Evolutionary conservation across 352 stramenopile genomes (phyloP).

Genomic region (Phytophthora hybrid): DNA sequence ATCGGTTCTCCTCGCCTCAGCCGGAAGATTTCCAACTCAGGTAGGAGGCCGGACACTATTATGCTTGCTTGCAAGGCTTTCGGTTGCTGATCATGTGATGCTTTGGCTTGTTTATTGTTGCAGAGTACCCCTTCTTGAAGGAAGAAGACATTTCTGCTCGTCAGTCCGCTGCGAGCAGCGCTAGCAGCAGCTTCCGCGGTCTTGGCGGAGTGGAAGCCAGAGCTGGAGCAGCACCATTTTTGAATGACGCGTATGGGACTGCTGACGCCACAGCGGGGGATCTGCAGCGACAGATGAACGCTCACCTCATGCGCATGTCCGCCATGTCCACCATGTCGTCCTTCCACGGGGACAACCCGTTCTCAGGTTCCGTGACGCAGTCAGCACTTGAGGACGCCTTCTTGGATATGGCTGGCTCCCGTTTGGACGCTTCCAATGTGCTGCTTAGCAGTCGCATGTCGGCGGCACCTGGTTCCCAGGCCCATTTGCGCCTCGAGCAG

Average conservation of each 20-base stretch:
- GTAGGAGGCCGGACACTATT: slow-evolving; percentile 27
- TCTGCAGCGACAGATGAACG: slow-evolving; percentile 56
- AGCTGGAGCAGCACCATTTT: slow-evolving; percentile 30
- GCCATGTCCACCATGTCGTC: slow-evolving; percentile 65
- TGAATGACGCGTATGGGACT: slow-evolving; percentile 42
- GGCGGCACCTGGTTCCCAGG: slow-evolving; percentile 30
- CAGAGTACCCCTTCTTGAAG: slow-evolving; percentile 77
- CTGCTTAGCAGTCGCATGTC: slow-evolving; percentile 69
- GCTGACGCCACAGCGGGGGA: slow-evolving; percentile 37
- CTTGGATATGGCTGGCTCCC: slow-evolving; percentile 84
- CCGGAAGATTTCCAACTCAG: slow-evolving; percentile 71
- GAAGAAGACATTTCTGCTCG: slow-evolving; percentile 55
- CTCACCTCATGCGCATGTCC: slow-evolving; percentile 63
- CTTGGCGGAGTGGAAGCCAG: slow-evolving; percentile 16
- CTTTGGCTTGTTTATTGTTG: not conserved
- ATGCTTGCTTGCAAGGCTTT: not conserved
- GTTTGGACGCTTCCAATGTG: slow-evolving; percentile 78
- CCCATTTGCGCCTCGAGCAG: slow-evolving; percentile 35
- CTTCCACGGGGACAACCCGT: slow-evolving; percentile 67
- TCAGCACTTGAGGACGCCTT: slow-evolving; percentile 88
- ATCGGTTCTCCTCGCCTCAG: slow-evolving; percentile 67
- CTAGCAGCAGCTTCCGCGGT: slow-evolving; percentile 27
- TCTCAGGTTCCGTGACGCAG: slow-evolving; percentile 77
- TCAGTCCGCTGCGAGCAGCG: slow-evolving; percentile 37
- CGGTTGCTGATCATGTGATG: slow-evolving; percentile 1